phyloP scores from a whole-genome alignment of 192 early-diverging fungal genomes.

The Gamsiella multidivaricata region DNA sequence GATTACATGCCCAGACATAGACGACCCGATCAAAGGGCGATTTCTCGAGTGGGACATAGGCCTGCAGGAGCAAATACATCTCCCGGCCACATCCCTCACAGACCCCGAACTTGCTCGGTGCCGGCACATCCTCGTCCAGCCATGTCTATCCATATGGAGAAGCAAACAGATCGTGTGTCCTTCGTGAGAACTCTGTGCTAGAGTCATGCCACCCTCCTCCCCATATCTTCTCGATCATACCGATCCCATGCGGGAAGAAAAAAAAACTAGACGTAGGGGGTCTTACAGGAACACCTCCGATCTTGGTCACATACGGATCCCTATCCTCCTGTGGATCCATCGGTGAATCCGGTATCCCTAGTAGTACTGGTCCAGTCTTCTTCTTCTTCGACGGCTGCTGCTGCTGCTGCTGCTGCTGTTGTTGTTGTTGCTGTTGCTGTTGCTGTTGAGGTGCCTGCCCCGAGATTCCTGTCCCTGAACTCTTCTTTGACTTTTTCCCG shows the following conservation, averaged over 20 bases:
- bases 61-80: constrained; percentile 79
- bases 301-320: constrained; percentile 72
- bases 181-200: no score
- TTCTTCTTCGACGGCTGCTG: constrained; percentile 34
- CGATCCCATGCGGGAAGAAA: no score
- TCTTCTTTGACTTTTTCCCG: constrained; percentile 26
- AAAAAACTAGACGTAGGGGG: background rate
- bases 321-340: constrained; percentile 57
- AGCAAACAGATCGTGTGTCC: no score
- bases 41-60: constrained; percentile 76
- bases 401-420: background rate
- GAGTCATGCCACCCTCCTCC: no score
- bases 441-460: background rate
- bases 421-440: background rate
- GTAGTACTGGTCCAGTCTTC: constrained; percentile 49
- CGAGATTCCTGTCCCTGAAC: background rate
- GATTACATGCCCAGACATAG: constrained; percentile 87
- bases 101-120: constrained; percentile 34
- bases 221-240: no score
- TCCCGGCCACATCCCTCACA: constrained; percentile 69
- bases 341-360: constrained; percentile 62
- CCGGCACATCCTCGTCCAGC: constrained; percentile 49
- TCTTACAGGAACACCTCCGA: constrained; percentile 74
- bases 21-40: constrained; percentile 78
- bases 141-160: constrained; percentile 42